Base-by-base conservation (phyloP, 2,329 filamentous ascomycete genomes). In the Fusarium irregulare region DNA sequence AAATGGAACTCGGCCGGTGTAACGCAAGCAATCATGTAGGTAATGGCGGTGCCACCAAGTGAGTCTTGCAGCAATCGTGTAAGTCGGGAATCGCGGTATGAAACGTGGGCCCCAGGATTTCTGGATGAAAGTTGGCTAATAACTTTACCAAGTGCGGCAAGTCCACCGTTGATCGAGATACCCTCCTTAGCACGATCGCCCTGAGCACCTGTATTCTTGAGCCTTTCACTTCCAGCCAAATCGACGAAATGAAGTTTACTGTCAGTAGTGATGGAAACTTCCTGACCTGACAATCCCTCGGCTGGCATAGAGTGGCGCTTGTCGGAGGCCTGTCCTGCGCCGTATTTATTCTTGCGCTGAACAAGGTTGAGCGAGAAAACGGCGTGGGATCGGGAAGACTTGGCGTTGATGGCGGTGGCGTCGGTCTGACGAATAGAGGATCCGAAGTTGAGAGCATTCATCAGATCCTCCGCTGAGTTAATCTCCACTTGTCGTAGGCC, bases 241-340 rank as follows among this genome's bases (percentile, higher is more conserved):
- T 99, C 96, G 64, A 99, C 96, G 78, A 99, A 99, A 79, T 99
- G 96, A 53, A 99, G 87, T 81, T 99, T 99, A 88, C 96, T 99
- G 80, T 99, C 96, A 12, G 96, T 92, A 0, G 94, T 98, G 44
- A 98, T 87, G 50, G 86, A 86, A 34, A 91, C 88, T 20, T 90
- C 88, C 32, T 79, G 76, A 25, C 88, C 87, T 4, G 90, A 88
- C 84, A 96, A 88, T 41, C 91, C 88, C 77, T 98, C 96, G 8
- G 95, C 78, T 0, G 95, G 94, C 70, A 97, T 90, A 0, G 96
- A 98, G 73, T 92, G 89, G 65, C 95, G 91, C 82, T 97, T 98
- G 70, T 98, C 93, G 30, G 87, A 84, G 14, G 85, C 85, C 18
- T 88, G 84, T 6, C 86, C 81, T 3, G 80, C 77, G 57, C 80